Percentiles rank a stretch among this genome's conserved stretches.
phyloP scores from a whole-genome alignment of 2,329 filamentous ascomycete genomes.

The Fusarium begoniae region DNA sequence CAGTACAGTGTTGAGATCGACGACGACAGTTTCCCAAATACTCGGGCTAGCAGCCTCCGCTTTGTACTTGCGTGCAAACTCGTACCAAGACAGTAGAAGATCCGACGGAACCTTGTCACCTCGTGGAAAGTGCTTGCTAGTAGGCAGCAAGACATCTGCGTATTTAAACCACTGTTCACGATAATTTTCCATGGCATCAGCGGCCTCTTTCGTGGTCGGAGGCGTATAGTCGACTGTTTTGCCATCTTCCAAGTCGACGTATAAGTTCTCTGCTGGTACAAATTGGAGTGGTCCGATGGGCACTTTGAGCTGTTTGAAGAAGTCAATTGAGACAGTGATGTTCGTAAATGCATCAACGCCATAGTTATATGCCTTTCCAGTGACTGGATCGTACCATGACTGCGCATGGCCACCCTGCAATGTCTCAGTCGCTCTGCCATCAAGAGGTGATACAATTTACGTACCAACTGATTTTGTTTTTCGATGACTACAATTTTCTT shows the following conservation, averaged over 20 bases:
- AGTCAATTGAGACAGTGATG: not conserved
- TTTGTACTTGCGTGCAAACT: not conserved
- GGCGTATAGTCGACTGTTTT: not conserved
- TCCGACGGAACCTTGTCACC: not conserved
- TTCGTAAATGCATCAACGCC: not conserved
- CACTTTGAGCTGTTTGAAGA: not conserved
- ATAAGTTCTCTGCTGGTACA: not conserved
- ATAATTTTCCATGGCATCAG: not conserved
- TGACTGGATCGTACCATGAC: not conserved
- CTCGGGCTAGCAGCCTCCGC: not conserved
- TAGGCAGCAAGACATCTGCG: not conserved
- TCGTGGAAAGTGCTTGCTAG: not conserved
- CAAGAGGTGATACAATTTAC: accelerated
- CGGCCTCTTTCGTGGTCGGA: not conserved
- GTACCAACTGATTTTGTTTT: not conserved
- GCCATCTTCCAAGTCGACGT: not conserved
- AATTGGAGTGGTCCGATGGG: not conserved
- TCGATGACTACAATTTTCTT: not conserved
- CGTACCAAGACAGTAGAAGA: not conserved
- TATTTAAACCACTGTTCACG: not conserved
- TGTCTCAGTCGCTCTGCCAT: not conserved
- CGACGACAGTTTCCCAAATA: not conserved
- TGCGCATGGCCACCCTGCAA: not conserved
- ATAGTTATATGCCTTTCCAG: not conserved
- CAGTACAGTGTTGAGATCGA: not conserved